Base-by-base conservation (phyloP, 345 rosid species). In the Citrus hindsii region DNA sequence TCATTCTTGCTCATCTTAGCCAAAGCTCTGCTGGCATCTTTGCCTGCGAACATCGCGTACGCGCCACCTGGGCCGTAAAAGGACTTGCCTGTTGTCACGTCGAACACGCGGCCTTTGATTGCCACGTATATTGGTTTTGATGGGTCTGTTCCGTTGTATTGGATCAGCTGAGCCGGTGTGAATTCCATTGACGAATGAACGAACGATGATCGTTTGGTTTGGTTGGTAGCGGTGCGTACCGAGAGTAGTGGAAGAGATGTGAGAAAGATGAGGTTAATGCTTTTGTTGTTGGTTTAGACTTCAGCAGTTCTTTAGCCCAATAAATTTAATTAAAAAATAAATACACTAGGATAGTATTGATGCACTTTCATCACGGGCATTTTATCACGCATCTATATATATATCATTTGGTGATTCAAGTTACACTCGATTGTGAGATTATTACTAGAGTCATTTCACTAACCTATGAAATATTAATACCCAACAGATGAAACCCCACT, bases 1-100 rank as follows among this genome's bases (percentile, higher is more conserved):
- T 88, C 94, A 80, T 88, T 91, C 90, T 92, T 95, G 89, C 98
- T 95, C 97, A 92, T 92, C 88, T 95, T 95, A 35, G 93, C 98
- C 25, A 94, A 82, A 9, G 96, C 97, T 79, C 97, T 85, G 89
- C 92, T 91, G 19, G 96, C 91, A 77, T 95, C 99, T 76, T 89
- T 93, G 74, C 97, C 96, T 1, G 97, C 91, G 83, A 93, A 92
- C 82, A 91, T 79, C 60, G 87, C 82, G 84, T 93, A 93, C 25
- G 89, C 81, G 58, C 98, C 97, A 25, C 92, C 94, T 0, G 87
- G 83, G 0, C 94, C 97, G 83, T 93, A 92, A 87, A 95, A 95
- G 75, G 98, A 89, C 42, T 81, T 90, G 51, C 93, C 94, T 27
- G 97, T 67, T 42, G 92, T 87, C 67, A 93, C 98, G 59, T 92